Evolutionary conservation across 2,329 filamentous ascomycete species (phyloP).

Genomic region (Aureobasidium sp.): DNA sequence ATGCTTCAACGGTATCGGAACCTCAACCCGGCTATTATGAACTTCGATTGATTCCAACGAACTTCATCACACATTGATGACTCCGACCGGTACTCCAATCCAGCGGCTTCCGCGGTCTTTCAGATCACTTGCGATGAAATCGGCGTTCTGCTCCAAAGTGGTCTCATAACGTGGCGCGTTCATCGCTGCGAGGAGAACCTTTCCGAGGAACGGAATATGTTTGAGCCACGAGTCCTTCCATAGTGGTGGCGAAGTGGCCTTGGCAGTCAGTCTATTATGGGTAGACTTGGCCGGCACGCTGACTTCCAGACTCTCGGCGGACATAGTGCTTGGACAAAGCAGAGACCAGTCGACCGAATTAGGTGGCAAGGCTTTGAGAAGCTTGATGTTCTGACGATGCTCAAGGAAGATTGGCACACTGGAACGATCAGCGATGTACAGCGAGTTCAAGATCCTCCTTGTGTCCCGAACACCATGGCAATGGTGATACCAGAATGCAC

Average conservation of each 20-base stretch:
- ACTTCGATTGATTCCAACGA: background rate
- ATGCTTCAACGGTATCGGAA: background rate
- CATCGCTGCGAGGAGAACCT: constrained; percentile 24
- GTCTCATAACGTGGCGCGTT: constrained; percentile 31
- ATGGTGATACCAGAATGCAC: too few species aligned
- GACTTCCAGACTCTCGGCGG: constrained; percentile 27
- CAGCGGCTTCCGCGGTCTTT: constrained; percentile 26
- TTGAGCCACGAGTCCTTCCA: constrained; percentile 31
- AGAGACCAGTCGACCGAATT: constrained; percentile 34
- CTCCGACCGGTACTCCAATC: constrained; percentile 31
- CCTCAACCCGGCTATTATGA: background rate
- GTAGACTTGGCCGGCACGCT: constrained; percentile 25
- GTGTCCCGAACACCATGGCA: too few species aligned
- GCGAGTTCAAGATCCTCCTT: too few species aligned
- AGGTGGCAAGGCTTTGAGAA: constrained; percentile 26
- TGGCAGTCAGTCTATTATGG: constrained; percentile 25
- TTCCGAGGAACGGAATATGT: constrained; percentile 30
- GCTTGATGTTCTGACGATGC: constrained; percentile 29
- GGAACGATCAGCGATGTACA: background rate
- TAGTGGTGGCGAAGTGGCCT: constrained; percentile 27
- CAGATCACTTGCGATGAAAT: constrained; percentile 38
- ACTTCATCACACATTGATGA: constrained; percentile 26
- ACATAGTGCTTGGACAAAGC: constrained; percentile 34
- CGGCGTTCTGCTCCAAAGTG: constrained; percentile 36
- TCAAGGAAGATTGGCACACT: constrained; percentile 32